phyloP scores from a whole-genome alignment of 164 flowering plant species.

The Hamamelis virginiana region DNA sequence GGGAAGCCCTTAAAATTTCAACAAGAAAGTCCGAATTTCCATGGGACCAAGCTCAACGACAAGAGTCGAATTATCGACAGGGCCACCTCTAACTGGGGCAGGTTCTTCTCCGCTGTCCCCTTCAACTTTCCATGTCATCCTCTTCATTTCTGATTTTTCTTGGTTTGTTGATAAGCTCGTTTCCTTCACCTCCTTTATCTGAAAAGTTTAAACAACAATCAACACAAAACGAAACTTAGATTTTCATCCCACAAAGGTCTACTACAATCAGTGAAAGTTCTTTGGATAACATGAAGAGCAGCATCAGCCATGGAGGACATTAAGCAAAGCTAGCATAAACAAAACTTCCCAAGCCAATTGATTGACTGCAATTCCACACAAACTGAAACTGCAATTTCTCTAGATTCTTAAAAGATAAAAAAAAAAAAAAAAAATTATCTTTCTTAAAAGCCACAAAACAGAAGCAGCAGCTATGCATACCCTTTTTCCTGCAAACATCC shows the following conservation, averaged over 20 bases:
- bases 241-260: background rate
- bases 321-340: too few relatives aligned
- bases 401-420: too few relatives aligned
- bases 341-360: too few relatives aligned
- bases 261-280: background rate
- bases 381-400: too few relatives aligned
- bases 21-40: conserved; percentile 87
- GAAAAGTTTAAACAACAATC: conserved; percentile 9
- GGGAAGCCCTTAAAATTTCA: conserved; percentile 37
- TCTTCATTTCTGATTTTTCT: conserved; percentile 66
- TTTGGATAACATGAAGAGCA: too few relatives aligned
- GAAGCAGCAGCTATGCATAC: conserved; percentile 27
- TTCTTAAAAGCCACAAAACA: too few relatives aligned
- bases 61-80: conserved; percentile 46
- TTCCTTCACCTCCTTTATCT: conserved; percentile 69
- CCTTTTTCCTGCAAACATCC: conserved; percentile 53
- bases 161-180: conserved; percentile 82
- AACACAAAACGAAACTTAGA: background rate
- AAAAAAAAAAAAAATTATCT: too few relatives aligned
- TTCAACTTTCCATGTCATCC: conserved; percentile 70
- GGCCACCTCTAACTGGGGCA: conserved; percentile 55
- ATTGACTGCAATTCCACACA: too few relatives aligned
- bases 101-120: conserved; percentile 32
- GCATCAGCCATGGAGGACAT: too few relatives aligned
- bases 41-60: conserved; percentile 86